Evolutionary conservation across 495 filamentous ascomycete species (phyloP), one percentile per base, ranked within the genome.

Genomic region (Podospora comata): DNA sequence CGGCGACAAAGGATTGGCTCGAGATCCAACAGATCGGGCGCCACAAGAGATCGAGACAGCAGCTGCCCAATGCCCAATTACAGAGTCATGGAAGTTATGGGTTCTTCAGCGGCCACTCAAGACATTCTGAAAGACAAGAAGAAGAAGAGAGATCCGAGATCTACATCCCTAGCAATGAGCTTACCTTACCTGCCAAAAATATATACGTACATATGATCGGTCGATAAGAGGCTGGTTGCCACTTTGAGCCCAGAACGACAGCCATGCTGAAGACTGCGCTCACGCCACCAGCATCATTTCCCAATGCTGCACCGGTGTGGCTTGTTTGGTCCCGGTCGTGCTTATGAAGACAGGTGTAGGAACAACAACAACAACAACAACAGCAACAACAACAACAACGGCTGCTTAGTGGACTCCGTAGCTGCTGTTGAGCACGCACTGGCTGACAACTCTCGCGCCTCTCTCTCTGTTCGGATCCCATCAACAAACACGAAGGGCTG

Each of bases 261-360:
- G 61, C 61, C 61, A 63, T 39, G 61, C 61, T 32, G 39, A 48
- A 48, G 39, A 34, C 18, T 44, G 32, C 30, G 61, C 61, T 63
- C 61, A 44, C 61, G 61, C 61, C 61, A 63, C 61, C 32, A 63
- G 61, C 61, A 63, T 63, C 61, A 34, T 63, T 63, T 63, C 61
- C 20, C 61, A 6, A 32, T 63, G 18, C 61, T 63, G 61, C 61
- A 63, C 32, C 39, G 39, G 39, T 48, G 4, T 48, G 39, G 39
- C 39, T 23, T 23, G 23, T 23, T 23, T 23, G 39, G 39, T 16
- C 15, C 39, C 9, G 15, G 39, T 23, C 23, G 23, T 23, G 23
- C 23, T 23, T 23, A 23, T 23, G 23, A 23, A 23, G 23, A 23
- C 23, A 23, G 23, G 23, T 23, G 23, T 23, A 23, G 23, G 23